phyloP scores from a whole-genome alignment of 2,329 filamentous ascomycete species.

The Ophidiomyces ophidiicola region DNA sequence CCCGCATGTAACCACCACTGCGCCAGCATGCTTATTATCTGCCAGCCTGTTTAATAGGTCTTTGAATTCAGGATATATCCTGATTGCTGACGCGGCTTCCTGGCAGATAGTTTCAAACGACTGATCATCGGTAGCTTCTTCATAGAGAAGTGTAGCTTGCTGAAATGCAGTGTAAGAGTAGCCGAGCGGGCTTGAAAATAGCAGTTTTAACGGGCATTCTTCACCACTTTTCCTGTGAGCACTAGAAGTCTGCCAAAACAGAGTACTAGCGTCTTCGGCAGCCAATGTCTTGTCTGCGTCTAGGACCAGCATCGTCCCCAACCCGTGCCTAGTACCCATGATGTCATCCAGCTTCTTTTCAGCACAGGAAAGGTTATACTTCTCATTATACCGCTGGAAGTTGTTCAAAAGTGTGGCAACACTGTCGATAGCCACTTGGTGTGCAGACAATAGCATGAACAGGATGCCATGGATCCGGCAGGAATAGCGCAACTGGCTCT shows the following conservation, averaged over 20 bases:
- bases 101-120: conserved; percentile 38
- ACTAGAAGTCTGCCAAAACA: conserved; percentile 38
- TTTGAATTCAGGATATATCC: conserved; percentile 39
- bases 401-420: conserved; percentile 26
- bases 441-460: conserved; percentile 28
- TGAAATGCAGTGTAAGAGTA: conserved; percentile 46
- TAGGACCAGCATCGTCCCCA: conserved; percentile 42
- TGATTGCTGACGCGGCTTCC: conserved; percentile 31
- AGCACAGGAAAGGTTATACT: conserved; percentile 28
- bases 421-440: conserved; percentile 9
- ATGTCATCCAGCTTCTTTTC: conserved; percentile 25
- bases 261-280: conserved; percentile 37
- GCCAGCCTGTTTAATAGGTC: conserved; percentile 30
- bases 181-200: conserved; percentile 38
- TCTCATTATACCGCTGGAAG: conserved; percentile 31
- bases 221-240: conserved; percentile 7
- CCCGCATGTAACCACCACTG: conserved; percentile 46
- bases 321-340: conserved; percentile 16
- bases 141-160: conserved; percentile 43
- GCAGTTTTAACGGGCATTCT: conserved; percentile 23
- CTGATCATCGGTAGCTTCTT: conserved; percentile 31
- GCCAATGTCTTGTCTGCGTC: conserved; percentile 49
- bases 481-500: conserved; percentile 29
- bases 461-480: conserved; percentile 39
- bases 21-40: conserved; percentile 30